Conservation (phyloP, 2,329 filamentous ascomycete species). For the Purpureocillium takamizusanense region DNA sequence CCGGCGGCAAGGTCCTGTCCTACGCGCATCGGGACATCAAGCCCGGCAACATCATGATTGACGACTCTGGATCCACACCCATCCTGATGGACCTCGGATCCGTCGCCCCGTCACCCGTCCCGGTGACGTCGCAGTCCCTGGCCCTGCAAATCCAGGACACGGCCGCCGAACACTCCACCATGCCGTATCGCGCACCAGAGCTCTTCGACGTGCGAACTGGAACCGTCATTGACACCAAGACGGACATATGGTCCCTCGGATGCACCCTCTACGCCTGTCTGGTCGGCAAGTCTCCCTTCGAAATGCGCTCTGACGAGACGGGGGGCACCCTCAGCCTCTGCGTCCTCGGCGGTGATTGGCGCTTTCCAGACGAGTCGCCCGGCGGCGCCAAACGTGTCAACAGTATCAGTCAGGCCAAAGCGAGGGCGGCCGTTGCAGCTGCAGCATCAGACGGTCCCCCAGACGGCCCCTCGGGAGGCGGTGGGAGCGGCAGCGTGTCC, state of each 20-base stretch:
- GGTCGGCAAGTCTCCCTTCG: slow-evolving; percentile 93
- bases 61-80: slow-evolving; percentile 76
- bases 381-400: slow-evolving; percentile 41
- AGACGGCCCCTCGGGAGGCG: slow-evolving; percentile 6
- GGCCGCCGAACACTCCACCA: slow-evolving; percentile 92
- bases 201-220: slow-evolving; percentile 97
- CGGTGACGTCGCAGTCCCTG: slow-evolving; percentile 81
- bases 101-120: slow-evolving; percentile 74
- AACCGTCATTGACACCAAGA: slow-evolving; percentile 85
- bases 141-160: slow-evolving; percentile 90
- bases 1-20: slow-evolving; percentile 57
- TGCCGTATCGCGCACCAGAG: slow-evolving; percentile 96
- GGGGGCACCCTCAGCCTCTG: slow-evolving; percentile 89
- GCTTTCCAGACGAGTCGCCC: slow-evolving; percentile 82
- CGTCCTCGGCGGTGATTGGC: slow-evolving; percentile 88
- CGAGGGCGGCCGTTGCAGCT: slow-evolving; percentile 12
- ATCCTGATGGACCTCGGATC: slow-evolving; percentile 98
- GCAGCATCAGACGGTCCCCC: slow-evolving; percentile 13
- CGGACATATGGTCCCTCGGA: slow-evolving; percentile 95
- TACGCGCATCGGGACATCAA: slow-evolving; percentile 98
- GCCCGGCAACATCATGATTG: slow-evolving; percentile 97
- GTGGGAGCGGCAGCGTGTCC: slow-evolving; percentile 26
- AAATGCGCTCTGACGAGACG: slow-evolving; percentile 91
- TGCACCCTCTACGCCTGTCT: slow-evolving; percentile 97
- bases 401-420: slow-evolving; percentile 25